Percentiles rank a stretch among this genome's conserved stretches.
phyloP scores from a whole-genome alignment of 768 basidiomycete species.

The Termitomyces sp. region DNA sequence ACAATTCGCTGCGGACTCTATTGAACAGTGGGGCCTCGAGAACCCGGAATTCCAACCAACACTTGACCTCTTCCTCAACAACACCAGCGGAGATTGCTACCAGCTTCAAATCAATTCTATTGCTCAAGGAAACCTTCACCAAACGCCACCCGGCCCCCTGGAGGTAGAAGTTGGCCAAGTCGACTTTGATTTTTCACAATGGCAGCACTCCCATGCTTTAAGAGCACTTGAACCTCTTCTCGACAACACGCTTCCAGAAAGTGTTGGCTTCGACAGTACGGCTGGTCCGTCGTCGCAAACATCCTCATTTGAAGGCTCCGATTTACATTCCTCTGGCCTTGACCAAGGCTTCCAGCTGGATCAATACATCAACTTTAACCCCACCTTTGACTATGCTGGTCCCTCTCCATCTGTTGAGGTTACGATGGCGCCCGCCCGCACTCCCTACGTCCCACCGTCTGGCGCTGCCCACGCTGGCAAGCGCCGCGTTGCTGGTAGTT shows the following conservation, averaged over 20 bases:
- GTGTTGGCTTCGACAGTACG: conserved; percentile 3
- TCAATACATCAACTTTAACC: conserved; percentile 28
- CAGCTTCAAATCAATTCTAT: conserved; percentile 10
- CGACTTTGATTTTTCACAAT: conserved; percentile 9
- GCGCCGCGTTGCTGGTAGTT: conserved; percentile 51
- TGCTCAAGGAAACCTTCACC: conserved; percentile 1
- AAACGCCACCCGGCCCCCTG: conserved; percentile 8
- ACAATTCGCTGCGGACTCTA: conserved; percentile 9
- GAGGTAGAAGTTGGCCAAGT: conserved; percentile 11
- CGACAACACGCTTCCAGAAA: background rate
- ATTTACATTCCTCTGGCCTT: background rate
- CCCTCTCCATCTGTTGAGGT: conserved; percentile 9
- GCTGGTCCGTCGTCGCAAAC: conserved; percentile 9
- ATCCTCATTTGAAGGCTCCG: conserved; percentile 1
- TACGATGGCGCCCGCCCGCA: conserved; percentile 15
- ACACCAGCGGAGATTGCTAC: conserved; percentile 8
- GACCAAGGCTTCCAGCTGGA: conserved; percentile 16
- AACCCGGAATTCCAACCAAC: conserved; percentile 10
- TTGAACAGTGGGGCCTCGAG: conserved; percentile 2
- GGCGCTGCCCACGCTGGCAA: conserved; percentile 44
- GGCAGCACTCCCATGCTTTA: conserved; percentile 1
- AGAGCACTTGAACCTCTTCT: conserved; percentile 3
- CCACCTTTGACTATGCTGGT: conserved; percentile 8
- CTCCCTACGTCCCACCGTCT: conserved; percentile 46
- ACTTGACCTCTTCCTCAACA: conserved; percentile 10